A percentile compares a stretch with the other conserved stretches of the same genome.
phyloP scores from a whole-genome alignment of 495 filamentous ascomycete genomes.

The Lasiosphaeria miniovina region DNA sequence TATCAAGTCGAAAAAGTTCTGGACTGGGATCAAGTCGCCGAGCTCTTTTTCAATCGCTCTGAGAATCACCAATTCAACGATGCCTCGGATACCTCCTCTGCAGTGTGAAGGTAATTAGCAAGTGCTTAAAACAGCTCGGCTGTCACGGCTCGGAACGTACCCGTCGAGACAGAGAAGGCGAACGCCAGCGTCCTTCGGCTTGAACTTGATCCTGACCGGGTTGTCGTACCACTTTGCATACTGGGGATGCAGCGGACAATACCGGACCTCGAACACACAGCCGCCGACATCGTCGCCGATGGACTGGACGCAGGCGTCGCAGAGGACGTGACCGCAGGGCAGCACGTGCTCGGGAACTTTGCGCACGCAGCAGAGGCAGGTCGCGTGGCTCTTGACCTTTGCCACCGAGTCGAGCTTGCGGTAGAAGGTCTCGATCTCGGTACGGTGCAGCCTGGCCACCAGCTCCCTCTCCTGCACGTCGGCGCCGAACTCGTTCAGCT shows the following conservation, averaged over 20 bases:
- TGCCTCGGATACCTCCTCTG: slow-evolving; percentile 49
- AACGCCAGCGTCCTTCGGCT: slow-evolving; percentile 46
- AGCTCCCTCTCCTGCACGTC: slow-evolving; percentile 8
- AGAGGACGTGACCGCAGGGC: slow-evolving; percentile 58
- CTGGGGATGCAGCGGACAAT: slow-evolving; percentile 35
- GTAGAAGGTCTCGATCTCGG: slow-evolving; percentile 30
- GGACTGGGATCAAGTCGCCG: slow-evolving; percentile 38
- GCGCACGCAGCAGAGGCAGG: slow-evolving; percentile 56
- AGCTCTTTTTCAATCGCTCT: slow-evolving; percentile 39
- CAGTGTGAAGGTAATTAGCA: too few relatives aligned
- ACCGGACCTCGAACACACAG: slow-evolving; percentile 12
- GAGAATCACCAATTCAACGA: slow-evolving; percentile 48
- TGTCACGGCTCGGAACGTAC: too few relatives aligned
- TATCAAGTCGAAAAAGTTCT: slow-evolving; percentile 50
- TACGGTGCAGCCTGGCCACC: slow-evolving; percentile 32
- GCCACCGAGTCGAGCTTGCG: slow-evolving; percentile 3
- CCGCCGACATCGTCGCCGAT: slow-evolving; percentile 19
- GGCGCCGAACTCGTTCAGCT: background rate
- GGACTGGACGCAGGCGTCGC: slow-evolving; percentile 42
- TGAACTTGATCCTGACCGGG: slow-evolving; percentile 40
- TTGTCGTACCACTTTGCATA: slow-evolving; percentile 24
- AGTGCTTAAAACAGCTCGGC: too few relatives aligned
- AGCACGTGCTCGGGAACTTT: slow-evolving; percentile 52
- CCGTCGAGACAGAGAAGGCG: slow-evolving; percentile 51
- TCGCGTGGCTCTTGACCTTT: slow-evolving; percentile 35